These are phyloP conservation scores for Yarrowia deformans DNA, from an alignment of 805 yeast genomes.

Conservation along the genomic window DNA sequence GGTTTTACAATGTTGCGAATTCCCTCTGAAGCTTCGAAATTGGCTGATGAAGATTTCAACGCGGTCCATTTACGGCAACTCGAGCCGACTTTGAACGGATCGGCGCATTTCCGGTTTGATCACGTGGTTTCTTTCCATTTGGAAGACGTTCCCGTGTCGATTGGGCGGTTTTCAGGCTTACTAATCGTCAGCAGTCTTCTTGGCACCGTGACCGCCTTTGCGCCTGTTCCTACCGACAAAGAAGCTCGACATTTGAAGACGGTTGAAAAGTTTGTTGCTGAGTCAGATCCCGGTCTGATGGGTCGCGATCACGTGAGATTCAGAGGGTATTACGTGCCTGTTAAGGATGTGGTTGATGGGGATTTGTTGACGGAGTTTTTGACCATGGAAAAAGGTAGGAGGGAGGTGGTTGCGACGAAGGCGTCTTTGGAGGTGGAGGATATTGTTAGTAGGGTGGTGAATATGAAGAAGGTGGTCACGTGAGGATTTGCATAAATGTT, in stretches of 20 bases:
- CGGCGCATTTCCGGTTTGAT: conserved; percentile 53
- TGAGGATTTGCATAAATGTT: too few species aligned
- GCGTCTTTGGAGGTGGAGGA: conserved; percentile 10
- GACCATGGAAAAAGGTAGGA: background rate
- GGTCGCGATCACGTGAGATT: conserved; percentile 73
- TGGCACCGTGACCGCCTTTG: conserved; percentile 78
- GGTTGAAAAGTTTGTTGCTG: conserved; percentile 57
- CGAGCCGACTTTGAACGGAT: conserved; percentile 6
- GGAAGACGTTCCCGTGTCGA: conserved; percentile 73
- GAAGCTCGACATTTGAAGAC: conserved; percentile 67
- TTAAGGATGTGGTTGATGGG: conserved; percentile 81
- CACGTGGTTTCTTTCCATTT: conserved; percentile 65
- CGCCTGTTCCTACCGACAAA: conserved; percentile 67
- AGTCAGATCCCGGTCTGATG: conserved; percentile 52
- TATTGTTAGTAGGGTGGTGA: background rate
- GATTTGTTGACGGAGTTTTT: conserved; percentile 53
- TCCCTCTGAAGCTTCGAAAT: conserved; percentile 57
- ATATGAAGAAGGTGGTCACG: conserved; percentile 1
- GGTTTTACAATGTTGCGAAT: conserved; percentile 73
- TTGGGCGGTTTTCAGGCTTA: conserved; percentile 56
- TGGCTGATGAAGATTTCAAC: conserved; percentile 60
- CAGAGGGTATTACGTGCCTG: conserved; percentile 84
- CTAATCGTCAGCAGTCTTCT: conserved; percentile 73
- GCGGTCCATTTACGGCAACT: conserved; percentile 51
- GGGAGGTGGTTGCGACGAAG: conserved; percentile 2